Percentiles rank a stretch among this genome's conserved stretches.
Evolutionary conservation across 2,329 filamentous ascomycete species (phyloP).

Genomic region (Claviceps citrina): DNA sequence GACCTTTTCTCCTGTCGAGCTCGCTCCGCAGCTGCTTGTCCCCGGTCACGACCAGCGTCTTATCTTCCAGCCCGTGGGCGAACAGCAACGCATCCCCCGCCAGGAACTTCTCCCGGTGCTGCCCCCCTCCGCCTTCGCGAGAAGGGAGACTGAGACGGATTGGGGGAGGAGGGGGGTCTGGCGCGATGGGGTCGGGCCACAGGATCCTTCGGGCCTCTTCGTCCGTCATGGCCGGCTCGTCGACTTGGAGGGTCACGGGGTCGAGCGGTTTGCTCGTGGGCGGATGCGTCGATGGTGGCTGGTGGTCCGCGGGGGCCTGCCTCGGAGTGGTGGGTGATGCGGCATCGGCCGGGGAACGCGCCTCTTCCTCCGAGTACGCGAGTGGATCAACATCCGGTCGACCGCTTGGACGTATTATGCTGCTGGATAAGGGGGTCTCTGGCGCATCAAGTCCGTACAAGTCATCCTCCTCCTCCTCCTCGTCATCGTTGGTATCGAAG

Average conservation of each 20-base stretch:
- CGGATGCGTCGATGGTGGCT: background rate
- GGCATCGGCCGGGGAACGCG: background rate
- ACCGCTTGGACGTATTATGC: background rate
- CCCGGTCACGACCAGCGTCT: constrained; percentile 20
- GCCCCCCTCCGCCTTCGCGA: too few species aligned
- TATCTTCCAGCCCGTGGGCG: constrained; percentile 20
- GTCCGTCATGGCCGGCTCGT: constrained; percentile 22
- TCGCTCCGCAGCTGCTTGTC: constrained; percentile 22
- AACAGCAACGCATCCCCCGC: constrained; percentile 21
- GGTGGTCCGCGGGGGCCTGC: constrained; percentile 5
- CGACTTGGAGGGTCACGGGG: constrained; percentile 2
- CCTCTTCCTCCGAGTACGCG: constrained; percentile 1
- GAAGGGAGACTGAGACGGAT: too few species aligned
- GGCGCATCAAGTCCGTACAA: constrained; percentile 1
- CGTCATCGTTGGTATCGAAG: background rate
- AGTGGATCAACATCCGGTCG: background rate
- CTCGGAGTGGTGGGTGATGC: constrained; percentile 6
- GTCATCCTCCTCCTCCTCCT: constrained; percentile 14
- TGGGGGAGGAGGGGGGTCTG: too few species aligned
- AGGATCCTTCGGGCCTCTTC: constrained; percentile 25
- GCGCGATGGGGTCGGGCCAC: constrained; percentile 20
- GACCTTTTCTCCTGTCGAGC: constrained; percentile 15
- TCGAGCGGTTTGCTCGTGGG: constrained; percentile 4
- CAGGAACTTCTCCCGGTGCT: constrained; percentile 26
- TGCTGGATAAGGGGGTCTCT: background rate